A percentile compares a stretch with the other conserved stretches of the same genome.
These are phyloP conservation scores for Blastocystis sp. DNA, from an alignment of 352 stramenopile species.

Conservation along the genomic window DNA sequence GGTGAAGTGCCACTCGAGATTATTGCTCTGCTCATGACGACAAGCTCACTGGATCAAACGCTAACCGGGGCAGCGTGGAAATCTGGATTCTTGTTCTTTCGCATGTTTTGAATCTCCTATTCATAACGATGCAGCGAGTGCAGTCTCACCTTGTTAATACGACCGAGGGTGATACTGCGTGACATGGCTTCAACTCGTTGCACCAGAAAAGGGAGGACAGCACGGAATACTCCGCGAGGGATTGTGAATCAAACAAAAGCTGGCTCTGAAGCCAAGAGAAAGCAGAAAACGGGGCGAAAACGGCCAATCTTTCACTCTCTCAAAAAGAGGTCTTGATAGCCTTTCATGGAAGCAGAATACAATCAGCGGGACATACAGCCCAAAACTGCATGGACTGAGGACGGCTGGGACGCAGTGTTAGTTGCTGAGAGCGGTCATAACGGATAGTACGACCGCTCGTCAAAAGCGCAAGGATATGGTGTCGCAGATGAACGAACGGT, in stretches of 20 bases:
- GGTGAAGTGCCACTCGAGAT: slow-evolving; percentile 93
- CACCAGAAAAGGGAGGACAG: neutral
- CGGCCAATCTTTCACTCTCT: neutral
- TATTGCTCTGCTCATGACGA: slow-evolving; percentile 76
- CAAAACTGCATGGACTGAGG: slow-evolving; percentile 39
- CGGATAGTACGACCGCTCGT: neutral
- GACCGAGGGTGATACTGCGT: slow-evolving; percentile 27
- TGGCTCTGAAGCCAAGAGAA: neutral
- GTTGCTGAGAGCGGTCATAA: neutral
- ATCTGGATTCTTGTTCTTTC: slow-evolving; percentile 28
- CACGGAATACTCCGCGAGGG: neutral
- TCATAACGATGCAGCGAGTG: neutral
- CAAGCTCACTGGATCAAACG: neutral
- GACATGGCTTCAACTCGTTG: neutral
- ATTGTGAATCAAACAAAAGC: neutral
- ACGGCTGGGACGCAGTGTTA: slow-evolving; percentile 31
- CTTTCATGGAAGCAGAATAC: slow-evolving; percentile 13
- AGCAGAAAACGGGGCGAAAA: neutral
- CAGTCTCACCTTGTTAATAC: slow-evolving; percentile 48
- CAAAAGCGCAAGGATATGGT: slow-evolving; percentile 33
- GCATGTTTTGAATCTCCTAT: slow-evolving; percentile 58
- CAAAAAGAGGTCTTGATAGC: neutral
- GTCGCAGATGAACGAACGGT: slow-evolving; percentile 36
- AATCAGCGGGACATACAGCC: slow-evolving; percentile 25
- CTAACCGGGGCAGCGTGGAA: slow-evolving; percentile 33